A percentile compares a stretch with the other conserved stretches of the same genome.
These are phyloP conservation scores for Geranomyces michiganensis DNA, from an alignment of 192 early-diverging fungal species.

Conservation along the genomic window DNA sequence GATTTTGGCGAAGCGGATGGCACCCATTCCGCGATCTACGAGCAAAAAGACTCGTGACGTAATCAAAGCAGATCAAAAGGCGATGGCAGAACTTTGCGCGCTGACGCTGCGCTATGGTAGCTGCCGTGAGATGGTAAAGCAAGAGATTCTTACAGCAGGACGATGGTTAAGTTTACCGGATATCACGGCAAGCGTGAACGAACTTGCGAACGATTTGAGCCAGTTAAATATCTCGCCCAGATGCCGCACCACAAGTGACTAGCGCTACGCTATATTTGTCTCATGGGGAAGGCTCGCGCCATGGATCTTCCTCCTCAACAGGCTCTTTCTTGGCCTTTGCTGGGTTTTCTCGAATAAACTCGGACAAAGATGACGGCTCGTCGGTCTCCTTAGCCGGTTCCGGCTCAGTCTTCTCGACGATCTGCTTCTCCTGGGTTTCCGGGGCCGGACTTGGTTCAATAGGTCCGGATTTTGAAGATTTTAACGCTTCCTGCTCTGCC, in stretches of 20 bases:
- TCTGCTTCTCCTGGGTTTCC: background rate
- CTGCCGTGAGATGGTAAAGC: constrained; percentile 18
- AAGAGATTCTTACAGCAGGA: constrained; percentile 17
- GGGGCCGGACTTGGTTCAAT: background rate
- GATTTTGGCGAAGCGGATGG: constrained; percentile 26
- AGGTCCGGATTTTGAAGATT: background rate
- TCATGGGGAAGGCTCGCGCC: background rate
- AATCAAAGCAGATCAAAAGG: background rate
- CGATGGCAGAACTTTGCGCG: constrained; percentile 13
- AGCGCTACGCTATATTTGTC: too few relatives aligned
- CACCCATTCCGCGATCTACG: constrained; percentile 22
- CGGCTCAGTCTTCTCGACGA: background rate
- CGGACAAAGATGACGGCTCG: constrained; percentile 7
- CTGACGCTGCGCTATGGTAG: constrained; percentile 9
- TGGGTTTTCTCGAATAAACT: constrained; percentile 12
- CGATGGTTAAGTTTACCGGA: background rate
- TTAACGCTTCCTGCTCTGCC: constrained; percentile 2
- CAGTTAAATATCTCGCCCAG: too few relatives aligned
- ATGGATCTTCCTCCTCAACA: background rate
- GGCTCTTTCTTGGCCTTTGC: background rate
- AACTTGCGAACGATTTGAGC: too few relatives aligned
- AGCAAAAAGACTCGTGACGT: constrained; percentile 12
- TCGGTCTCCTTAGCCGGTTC: background rate
- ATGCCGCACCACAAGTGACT: too few relatives aligned
- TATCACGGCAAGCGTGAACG: too few relatives aligned